phyloP scores from a whole-genome alignment of 306 rosid species.

The Hippophae gyantsensis region DNA sequence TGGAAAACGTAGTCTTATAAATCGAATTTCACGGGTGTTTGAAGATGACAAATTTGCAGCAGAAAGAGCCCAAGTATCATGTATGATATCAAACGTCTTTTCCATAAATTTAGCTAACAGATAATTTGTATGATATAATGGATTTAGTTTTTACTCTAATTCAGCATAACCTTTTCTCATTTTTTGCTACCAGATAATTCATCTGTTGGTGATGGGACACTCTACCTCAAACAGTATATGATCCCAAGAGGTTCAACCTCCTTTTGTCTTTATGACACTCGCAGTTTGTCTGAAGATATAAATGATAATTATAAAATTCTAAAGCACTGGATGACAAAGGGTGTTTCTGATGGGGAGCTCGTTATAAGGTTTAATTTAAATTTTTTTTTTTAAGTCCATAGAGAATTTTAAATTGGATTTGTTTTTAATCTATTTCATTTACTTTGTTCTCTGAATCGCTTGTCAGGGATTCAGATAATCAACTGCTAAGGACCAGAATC shows the following conservation, averaged over 20 bases:
- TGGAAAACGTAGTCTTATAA: constrained; percentile 84
- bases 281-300: constrained; percentile 46
- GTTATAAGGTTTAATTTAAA: constrained; percentile 44
- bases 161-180: not conserved
- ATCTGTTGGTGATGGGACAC: constrained; percentile 58
- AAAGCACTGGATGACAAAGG: constrained; percentile 65
- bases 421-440: constrained; percentile 11
- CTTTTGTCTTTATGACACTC: constrained; percentile 72
- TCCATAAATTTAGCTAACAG: constrained; percentile 6
- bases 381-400: not conserved
- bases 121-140: constrained; percentile 4
- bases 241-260: constrained; percentile 58
- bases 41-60: constrained; percentile 55
- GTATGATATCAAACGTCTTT: constrained; percentile 26
- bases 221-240: constrained; percentile 76
- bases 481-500: constrained; percentile 34
- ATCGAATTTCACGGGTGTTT: constrained; percentile 60
- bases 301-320: constrained; percentile 37
- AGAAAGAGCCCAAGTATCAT: constrained; percentile 83
- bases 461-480: constrained; percentile 49
- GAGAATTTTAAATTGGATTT: constrained; percentile 8
- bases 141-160: not conserved
- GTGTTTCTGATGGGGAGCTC: constrained; percentile 63
- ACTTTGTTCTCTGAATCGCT: constrained; percentile 23
- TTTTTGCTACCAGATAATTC: constrained; percentile 48